Evolutionary conservation across 2,329 filamentous ascomycete genomes (phyloP), one percentile per base, ranked within the genome.

Genomic region (Cladophialophora bantiana): DNA sequence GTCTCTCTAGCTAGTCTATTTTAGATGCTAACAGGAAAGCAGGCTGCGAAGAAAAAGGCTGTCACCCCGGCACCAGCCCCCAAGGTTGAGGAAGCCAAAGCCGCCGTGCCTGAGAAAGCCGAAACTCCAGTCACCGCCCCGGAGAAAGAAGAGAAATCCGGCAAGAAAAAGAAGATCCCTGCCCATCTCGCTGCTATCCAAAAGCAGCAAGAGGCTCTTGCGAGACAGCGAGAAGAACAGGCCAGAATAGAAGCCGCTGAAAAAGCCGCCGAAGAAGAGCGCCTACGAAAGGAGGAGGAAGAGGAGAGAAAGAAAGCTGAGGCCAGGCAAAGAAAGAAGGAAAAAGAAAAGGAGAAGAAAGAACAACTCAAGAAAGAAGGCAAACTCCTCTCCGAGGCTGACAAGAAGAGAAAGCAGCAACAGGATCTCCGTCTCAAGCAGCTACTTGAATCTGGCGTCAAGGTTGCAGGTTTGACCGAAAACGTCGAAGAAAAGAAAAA

Each of bases 101-200:
- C 85, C 34, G 82, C 79, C 18, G 77, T 77, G 10, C 80, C 83
- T 59, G 79, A 82, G 65, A 84, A 84, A 75, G 76, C 79, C 36
- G 80, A 81, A 62, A 74, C 78, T 48, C 79, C 82, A 13, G 80
- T 80, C 38, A 76, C 81, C 36, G 74, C 81, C 15, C 74, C 78
- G 26, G 89, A 87, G 48, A 97, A 97, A 84, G 89, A 89, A 74
- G 98, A 97, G 87, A 99, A 98, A 83, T 74, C 74, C 34, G 89
- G 87, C 53, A 97, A 97, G 84, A 90, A 89, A 76, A 98, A 96
- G 88, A 99, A 98, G 83, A 74, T 98, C 18, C 90, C 91, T 48
- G 77, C 78, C 45, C 78, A 82, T 64, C 80, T 86, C 73, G 79
- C 80, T 40, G 82, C 83, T 65, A 75, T 84, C 40, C 82, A 83